Base-by-base conservation (phyloP, 768 basidiomycete species). In the Mycena floridula region DNA sequence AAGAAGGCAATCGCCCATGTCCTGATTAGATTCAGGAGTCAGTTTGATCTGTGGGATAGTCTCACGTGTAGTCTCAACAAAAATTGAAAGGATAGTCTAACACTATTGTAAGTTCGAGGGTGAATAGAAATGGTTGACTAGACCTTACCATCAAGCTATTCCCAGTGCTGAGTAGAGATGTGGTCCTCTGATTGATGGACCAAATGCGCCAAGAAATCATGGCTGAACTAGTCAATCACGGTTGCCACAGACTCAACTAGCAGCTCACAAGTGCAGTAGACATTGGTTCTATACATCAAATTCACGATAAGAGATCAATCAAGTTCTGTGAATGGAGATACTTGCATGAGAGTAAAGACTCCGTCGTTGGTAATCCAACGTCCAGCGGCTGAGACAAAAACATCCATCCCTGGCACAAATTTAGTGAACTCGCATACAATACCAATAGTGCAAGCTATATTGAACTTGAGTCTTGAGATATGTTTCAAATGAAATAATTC, bases 31-130 rank as follows among this genome's bases (percentile, higher is more conserved):
- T n/a, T n/a, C n/a, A n/a, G n/a, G n/a, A n/a, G n/a, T n/a, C n/a
- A n/a, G 8, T 30, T 7, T 25, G 44, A 16, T 24, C 45, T 43
- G 47, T 45, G 20, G 45, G 45, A 20, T 45, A 25, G 13, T 30
- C 44, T 7, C n/a, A n/a, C n/a, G n/a, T n/a, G 47, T 43, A 26
- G 44, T 48, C 39, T 48, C 46, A 4, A 43, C 47, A 25, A 45
- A 25, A 2, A 48, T 45, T 7, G 36, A 32, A 26, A 38, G 25
- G n/a, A 28, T 21, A 3, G 36, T 26, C 40, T 43, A 13, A 37
- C 20, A 36, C n/a, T n/a, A n/a, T n/a, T n/a, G 36, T n/a, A 32
- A 25, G 12, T 5, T 42, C 16, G 7, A 22, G 11, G 9, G 13
- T 28, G 24, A 11, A 16, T 16, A 20, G 38, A 42, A 24, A 30